phyloP scores from a whole-genome alignment of 306 rosid genomes.

The Trichosanthes truncata region DNA sequence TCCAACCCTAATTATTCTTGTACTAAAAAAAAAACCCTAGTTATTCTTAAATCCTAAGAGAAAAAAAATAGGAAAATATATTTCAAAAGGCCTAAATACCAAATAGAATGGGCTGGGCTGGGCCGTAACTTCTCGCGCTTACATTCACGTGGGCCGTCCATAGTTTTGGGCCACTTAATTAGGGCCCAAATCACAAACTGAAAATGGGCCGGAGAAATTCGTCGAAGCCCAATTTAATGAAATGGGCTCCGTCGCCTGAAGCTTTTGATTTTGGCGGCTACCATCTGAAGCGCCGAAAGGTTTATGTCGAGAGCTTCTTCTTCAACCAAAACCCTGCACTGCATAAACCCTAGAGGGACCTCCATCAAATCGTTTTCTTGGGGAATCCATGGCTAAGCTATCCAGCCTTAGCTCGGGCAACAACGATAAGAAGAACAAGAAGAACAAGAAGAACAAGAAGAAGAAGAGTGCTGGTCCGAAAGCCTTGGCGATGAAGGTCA shows the following conservation, averaged over 20 bases:
- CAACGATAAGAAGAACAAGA: constrained; percentile 8
- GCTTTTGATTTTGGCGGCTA: not conserved
- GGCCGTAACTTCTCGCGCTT: not conserved
- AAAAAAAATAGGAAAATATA: no score
- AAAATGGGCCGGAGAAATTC: not conserved
- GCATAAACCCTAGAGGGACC: constrained; percentile 12
- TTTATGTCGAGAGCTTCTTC: constrained; percentile 6
- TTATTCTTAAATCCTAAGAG: no score
- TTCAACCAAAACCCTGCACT: not conserved
- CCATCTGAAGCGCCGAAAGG: not conserved
- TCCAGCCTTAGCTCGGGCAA: constrained; percentile 12
- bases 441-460: constrained; percentile 28
- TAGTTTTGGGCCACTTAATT: not conserved
- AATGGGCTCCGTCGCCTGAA: not conserved
- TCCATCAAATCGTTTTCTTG: not conserved
- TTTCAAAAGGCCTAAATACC: no score
- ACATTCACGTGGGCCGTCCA: not conserved
- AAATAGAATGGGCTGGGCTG: not conserved
- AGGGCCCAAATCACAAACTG: not conserved
- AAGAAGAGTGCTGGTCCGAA: constrained; percentile 43
- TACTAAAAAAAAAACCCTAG: no score
- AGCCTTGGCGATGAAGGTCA: constrained; percentile 53
- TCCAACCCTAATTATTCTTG: no score
- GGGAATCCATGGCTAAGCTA: constrained; percentile 27
- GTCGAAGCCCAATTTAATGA: not conserved